Evolutionary conservation across 495 filamentous ascomycete genomes (phyloP), one percentile per base, ranked within the genome.

Genomic region (Annulohypoxylon moriforme): DNA sequence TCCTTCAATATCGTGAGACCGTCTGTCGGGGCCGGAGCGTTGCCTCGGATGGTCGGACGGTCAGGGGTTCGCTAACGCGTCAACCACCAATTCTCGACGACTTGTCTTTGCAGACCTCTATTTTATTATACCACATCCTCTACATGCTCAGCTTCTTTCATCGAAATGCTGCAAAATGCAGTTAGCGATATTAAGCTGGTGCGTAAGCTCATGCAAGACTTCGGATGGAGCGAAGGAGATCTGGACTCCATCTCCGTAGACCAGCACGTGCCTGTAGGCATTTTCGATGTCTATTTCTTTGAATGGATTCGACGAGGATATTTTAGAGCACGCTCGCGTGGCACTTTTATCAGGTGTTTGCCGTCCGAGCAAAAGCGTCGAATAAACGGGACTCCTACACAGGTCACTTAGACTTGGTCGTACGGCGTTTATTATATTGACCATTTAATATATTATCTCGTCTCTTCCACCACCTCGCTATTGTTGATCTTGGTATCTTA

Each of bases 1-100:
- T 24, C 4, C 16, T 40, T 58, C 9, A 52, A 16, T 42, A 40
- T 67, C 22, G 31, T 34, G 36, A 38, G 40, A 22, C 11, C 24
- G 25, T 59, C 20, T 64, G 16, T 34, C 13, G 16, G 18, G 6
- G 13, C 7, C 59, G 59, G 66, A 58, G 58, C 25, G 18, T 70
- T 55, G 34, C 34, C 18, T 18, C 67, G 67, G 67, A 70, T 4
- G 67, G 44, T 70, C 67, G 60, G 67, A 60, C 22, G 50, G 13
- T 58, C 58, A 63, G 34, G 56, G 31, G 57, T 38, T 24, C 27
- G 52, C 14, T 27, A 27, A 7, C 49, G 3, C 14, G 13, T 4
- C 7, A 18, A 14, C 7, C 50, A 20, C 40, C 40, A 9, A 18
- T 44, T 18, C n/a, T 11, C 8, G 7, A 18, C n/a, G 4, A 44